Conservation (phyloP, 768 basidiomycete genomes). For the Naganishia vaughanmartiniae region DNA sequence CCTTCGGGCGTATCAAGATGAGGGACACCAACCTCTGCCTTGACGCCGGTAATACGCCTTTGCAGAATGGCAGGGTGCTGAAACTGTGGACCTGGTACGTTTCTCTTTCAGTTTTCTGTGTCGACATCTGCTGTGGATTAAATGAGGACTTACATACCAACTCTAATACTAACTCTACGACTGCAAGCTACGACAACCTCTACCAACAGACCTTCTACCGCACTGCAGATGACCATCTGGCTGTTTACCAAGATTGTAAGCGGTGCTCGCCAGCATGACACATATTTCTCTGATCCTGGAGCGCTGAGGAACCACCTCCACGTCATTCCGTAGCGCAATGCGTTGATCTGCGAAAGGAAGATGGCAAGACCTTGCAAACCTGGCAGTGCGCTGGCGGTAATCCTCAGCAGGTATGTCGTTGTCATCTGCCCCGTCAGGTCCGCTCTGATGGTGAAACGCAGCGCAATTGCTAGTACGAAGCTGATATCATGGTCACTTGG, state of each 20-base stretch:
- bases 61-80: slow-evolving; percentile 3
- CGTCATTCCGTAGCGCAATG: slow-evolving; percentile 10
- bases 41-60: slow-evolving; percentile 27
- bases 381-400: slow-evolving; percentile 28
- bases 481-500: background rate
- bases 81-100: slow-evolving; percentile 28
- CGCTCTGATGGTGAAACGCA: background rate
- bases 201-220: slow-evolving; percentile 31
- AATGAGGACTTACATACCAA: too few relatives aligned
- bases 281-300: background rate
- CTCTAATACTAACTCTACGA: background rate
- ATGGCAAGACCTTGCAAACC: slow-evolving; percentile 18
- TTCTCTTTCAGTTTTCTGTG: background rate
- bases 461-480: background rate
- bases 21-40: slow-evolving; percentile 24
- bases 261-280: background rate
- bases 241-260: slow-evolving; percentile 20
- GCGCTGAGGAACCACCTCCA: background rate
- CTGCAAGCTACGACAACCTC: slow-evolving; percentile 27
- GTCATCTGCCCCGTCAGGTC: background rate
- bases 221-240: slow-evolving; percentile 33
- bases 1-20: slow-evolving; percentile 28
- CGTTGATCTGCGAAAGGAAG: slow-evolving; percentile 25
- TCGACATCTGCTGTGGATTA: background rate
- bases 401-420: slow-evolving; percentile 28